Percentiles rank a stretch among this genome's conserved stretches.
These are phyloP conservation scores for Cercophora scortea DNA, from an alignment of 495 filamentous ascomycete genomes.

Conservation along the genomic window DNA sequence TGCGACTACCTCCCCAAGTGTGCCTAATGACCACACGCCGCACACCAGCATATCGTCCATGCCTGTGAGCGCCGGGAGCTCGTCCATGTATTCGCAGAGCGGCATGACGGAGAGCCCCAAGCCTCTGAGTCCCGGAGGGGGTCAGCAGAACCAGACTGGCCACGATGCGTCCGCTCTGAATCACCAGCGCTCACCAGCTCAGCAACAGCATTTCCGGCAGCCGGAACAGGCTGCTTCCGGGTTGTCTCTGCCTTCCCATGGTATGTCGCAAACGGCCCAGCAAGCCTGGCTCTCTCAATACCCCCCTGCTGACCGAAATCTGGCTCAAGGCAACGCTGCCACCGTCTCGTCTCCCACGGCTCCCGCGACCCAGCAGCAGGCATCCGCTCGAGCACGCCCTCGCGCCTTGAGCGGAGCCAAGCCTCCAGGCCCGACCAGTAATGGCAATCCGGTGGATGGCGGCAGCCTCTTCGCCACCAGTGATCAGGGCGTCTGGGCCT, in stretches of 20 bases:
- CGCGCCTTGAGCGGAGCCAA: conserved; percentile 16
- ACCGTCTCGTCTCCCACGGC: conserved; percentile 7
- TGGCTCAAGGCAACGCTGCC: conserved; percentile 33
- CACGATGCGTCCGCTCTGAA: conserved; percentile 46
- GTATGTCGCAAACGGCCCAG: conserved; percentile 24
- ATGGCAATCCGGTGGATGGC: conserved; percentile 20
- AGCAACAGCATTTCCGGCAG: conserved; percentile 52
- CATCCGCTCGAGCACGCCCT: conserved; percentile 12
- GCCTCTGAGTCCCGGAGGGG: conserved; percentile 68
- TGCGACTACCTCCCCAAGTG: conserved; percentile 43
- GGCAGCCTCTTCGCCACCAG: conserved; percentile 33
- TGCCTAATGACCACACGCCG: conserved; percentile 35
- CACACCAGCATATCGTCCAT: conserved; percentile 41
- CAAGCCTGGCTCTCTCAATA: conserved; percentile 32
- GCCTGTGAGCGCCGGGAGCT: conserved; percentile 37
- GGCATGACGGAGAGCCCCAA: conserved; percentile 82
- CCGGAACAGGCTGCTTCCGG: conserved; percentile 18
- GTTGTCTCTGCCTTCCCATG: conserved; percentile 32
- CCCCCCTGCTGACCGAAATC: conserved; percentile 41
- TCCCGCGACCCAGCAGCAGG: conserved; percentile 13
- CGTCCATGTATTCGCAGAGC: conserved; percentile 60
- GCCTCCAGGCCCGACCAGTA: conserved; percentile 18
- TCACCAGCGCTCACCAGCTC: conserved; percentile 63
- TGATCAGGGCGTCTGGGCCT: conserved; percentile 39
- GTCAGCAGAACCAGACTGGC: conserved; percentile 51